Base-by-base conservation (phyloP, 2,329 filamentous ascomycete species). In the Scopulariopsis brevicaulis region DNA sequence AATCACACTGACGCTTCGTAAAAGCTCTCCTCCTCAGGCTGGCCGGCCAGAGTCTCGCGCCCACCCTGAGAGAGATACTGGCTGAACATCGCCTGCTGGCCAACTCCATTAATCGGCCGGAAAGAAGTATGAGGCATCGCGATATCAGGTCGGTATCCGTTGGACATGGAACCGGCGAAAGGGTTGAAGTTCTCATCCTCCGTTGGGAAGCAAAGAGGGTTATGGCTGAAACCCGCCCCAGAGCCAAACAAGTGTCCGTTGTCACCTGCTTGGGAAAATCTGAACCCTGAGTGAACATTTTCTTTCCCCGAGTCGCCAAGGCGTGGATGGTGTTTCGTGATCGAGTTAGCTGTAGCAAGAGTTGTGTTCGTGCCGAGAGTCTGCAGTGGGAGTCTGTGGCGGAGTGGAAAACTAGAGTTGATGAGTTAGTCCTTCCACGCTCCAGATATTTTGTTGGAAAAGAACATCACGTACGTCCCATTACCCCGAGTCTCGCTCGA, bases 141-240 rank as follows among this genome's bases (percentile, higher is more conserved):
- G 15, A 63, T 56, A 53, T 67, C 66, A 40, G 54, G 24, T 15
- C 55, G 55, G 55, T 57, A 59, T 12, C 35, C 20, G 35, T 24
- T 50, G 3, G 35, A 5, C 18, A 65, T 61, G 14, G 63, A 63
- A 58, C 67, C 68, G 37, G 62, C 60, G 14, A 67, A 59, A 4
- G 55, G 61, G 35, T 62, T 66, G 52, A 55, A 34, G 51, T 58
- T 25, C 14, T 55, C 11, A 22, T 70, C 67, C 57, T 62, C 63
- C 52, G 65, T 61, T 59, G 68, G 69, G 28, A 66, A 63, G 55
- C 63, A 71, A 18, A 72, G 69, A 8, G 70, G 70, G 53, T 58
- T 58, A 53, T 50, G 50, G 57, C 20, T 58, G 53, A 54, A 66
- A 68, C 25, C 62, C 64, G 53, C 35, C 12, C 14, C 28, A 53